Evolutionary conservation across 176 grass and related monocot genomes (phyloP).

Genomic region (Triticum urartu): DNA sequence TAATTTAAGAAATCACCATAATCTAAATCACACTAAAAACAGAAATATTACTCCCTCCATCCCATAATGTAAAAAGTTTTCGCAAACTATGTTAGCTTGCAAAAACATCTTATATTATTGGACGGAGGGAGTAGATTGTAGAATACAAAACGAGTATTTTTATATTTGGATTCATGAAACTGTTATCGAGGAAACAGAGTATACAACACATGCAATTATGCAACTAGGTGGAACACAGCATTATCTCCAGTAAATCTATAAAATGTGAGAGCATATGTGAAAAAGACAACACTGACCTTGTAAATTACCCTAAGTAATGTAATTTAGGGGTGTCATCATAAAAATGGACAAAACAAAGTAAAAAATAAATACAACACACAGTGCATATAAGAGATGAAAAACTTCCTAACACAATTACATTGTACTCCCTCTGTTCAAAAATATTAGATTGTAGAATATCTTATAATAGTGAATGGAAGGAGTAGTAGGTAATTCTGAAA

Average conservation of each 20-base stretch:
- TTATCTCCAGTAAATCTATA: neutral
- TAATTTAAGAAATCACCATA: neutral
- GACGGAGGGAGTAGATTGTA: neutral
- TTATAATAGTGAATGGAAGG: too few relatives aligned
- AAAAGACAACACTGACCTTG: neutral
- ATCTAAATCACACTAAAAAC: neutral
- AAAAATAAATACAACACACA: neutral
- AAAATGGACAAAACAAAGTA: slow-evolving; percentile 9
- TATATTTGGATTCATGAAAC: neutral
- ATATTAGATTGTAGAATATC: too few relatives aligned
- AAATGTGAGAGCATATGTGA: neutral
- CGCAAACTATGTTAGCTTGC: too few relatives aligned
- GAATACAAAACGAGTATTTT: neutral
- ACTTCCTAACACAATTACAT: neutral
- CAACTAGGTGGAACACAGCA: neutral
- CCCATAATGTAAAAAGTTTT: too few relatives aligned
- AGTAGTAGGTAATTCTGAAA: neutral
- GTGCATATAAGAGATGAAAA: neutral
- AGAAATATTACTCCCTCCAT: neutral
- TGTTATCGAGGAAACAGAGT: neutral
- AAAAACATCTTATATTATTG: too few relatives aligned
- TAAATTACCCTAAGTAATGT: too few relatives aligned
- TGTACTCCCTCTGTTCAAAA: too few relatives aligned
- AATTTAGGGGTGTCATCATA: neutral
- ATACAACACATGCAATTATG: neutral